Percentiles rank a stretch among this genome's conserved stretches.
Conservation (phyloP, 495 filamentous ascomycete species). For the Parmelia sp. region DNA sequence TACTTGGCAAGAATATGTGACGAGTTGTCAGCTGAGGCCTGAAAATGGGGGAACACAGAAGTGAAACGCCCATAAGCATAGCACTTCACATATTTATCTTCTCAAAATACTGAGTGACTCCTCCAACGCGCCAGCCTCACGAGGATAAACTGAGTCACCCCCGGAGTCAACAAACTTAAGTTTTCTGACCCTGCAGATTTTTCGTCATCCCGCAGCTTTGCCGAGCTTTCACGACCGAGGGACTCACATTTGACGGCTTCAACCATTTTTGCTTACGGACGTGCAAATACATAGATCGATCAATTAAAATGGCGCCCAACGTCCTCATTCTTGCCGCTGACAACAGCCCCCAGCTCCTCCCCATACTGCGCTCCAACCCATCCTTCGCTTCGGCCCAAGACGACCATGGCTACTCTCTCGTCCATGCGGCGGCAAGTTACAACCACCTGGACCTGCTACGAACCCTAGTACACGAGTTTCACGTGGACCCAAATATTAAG, state of each 20-base stretch:
- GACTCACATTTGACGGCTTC: background rate
- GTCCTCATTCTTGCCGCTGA: constrained; percentile 74
- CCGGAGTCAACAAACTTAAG: background rate
- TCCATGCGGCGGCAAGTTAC: constrained; percentile 92
- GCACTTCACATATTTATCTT: background rate
- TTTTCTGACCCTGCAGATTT: background rate
- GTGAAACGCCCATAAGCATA: background rate
- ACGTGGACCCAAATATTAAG: constrained; percentile 67
- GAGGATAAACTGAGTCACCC: background rate
- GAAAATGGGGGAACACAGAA: background rate
- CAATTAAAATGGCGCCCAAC: constrained; percentile 53
- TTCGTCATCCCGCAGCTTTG: constrained; percentile 14
- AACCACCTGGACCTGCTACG: constrained; percentile 74
- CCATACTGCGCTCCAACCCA: constrained; percentile 60
- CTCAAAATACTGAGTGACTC: background rate
- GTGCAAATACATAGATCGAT: background rate
- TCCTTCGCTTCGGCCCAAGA: constrained; percentile 64
- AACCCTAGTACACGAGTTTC: constrained; percentile 66
- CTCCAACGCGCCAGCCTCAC: background rate
- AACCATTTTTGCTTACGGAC: background rate
- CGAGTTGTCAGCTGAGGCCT: background rate
- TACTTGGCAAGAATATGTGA: constrained; percentile 5
- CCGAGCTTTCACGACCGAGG: no score
- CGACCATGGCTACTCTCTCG: constrained; percentile 79
- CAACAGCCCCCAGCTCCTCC: constrained; percentile 57